These are phyloP conservation scores for Vitis hybrid DNA, from an alignment of 177 flowering plant genomes.

Conservation along the genomic window DNA sequence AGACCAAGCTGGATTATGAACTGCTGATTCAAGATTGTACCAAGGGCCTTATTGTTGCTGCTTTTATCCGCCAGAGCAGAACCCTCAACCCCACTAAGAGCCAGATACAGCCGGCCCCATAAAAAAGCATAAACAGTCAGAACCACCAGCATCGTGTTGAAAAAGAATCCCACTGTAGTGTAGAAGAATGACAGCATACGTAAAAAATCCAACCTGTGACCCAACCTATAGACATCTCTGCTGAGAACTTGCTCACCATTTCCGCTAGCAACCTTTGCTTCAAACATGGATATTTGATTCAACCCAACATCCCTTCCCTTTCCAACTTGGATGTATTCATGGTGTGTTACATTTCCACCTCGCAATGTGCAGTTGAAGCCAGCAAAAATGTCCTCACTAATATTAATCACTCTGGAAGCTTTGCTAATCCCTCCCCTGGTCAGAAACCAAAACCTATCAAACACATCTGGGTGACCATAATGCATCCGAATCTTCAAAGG, in stretches of 20 bases:
- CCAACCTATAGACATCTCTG: slow-evolving; percentile 70
- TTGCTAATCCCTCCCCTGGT: slow-evolving; percentile 71
- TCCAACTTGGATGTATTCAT: slow-evolving; percentile 73
- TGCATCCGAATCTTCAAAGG: slow-evolving; percentile 70
- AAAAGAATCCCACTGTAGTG: slow-evolving; percentile 64
- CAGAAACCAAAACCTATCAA: slow-evolving; percentile 70
- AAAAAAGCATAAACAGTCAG: slow-evolving; percentile 63
- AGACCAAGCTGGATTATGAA: slow-evolving; percentile 65
- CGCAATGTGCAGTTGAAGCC: slow-evolving; percentile 73
- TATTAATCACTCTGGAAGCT: slow-evolving; percentile 69
- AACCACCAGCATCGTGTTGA: slow-evolving; percentile 60
- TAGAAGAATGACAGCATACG: slow-evolving; percentile 68
- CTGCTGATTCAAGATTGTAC: slow-evolving; percentile 61
- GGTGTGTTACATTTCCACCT: slow-evolving; percentile 70
- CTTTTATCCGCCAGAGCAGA: slow-evolving; percentile 23
- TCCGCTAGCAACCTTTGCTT: slow-evolving; percentile 76
- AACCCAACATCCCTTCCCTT: slow-evolving; percentile 75
- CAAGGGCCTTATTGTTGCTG: slow-evolving; percentile 47
- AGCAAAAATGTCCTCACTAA: slow-evolving; percentile 77
- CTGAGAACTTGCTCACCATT: slow-evolving; percentile 75
- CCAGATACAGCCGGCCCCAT: slow-evolving; percentile 69
- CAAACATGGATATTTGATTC: slow-evolving; percentile 72
- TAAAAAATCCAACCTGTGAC: slow-evolving; percentile 68
- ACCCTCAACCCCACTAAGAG: slow-evolving; percentile 65
- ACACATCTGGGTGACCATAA: slow-evolving; percentile 78